Evolutionary conservation across 768 basidiomycete genomes (phyloP).

Genomic region (Sporobolomyces phaffii): DNA sequence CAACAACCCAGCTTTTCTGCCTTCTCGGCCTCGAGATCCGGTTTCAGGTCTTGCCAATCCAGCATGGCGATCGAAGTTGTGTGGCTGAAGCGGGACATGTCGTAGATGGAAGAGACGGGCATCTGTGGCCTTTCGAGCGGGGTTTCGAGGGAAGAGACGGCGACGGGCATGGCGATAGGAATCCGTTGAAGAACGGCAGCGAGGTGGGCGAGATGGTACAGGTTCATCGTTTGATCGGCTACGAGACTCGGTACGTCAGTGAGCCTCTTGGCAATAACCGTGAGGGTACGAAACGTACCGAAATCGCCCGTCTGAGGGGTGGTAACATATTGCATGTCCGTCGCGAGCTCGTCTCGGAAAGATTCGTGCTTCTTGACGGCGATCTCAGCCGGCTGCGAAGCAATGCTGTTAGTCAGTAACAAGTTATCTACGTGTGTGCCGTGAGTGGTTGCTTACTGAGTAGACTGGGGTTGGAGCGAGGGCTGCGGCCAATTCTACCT

Average conservation of each 20-base stretch:
- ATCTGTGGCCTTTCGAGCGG: background rate
- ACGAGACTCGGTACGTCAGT: no score
- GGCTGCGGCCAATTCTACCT: constrained; percentile 21
- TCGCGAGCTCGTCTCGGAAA: constrained; percentile 27
- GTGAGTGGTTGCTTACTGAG: background rate
- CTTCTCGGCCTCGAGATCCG: constrained; percentile 14
- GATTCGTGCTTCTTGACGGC: constrained; percentile 20
- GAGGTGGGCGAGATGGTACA: constrained; percentile 37
- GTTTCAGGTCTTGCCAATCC: constrained; percentile 37
- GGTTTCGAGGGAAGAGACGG: constrained; percentile 6
- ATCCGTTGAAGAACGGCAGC: constrained; percentile 21
- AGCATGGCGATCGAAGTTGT: constrained; percentile 13
- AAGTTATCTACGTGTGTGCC: no score
- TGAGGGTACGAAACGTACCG: background rate
- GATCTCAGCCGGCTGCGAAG: background rate
- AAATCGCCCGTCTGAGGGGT: constrained; percentile 28
- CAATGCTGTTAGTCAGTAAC: background rate
- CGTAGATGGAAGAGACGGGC: constrained; percentile 27
- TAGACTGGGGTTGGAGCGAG: constrained; percentile 1
- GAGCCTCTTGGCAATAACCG: no score
- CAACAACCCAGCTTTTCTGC: constrained; percentile 35
- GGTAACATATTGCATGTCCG: constrained; percentile 27
- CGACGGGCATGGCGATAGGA: constrained; percentile 28
- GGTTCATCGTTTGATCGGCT: constrained; percentile 36
- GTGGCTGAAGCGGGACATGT: constrained; percentile 28